Evolutionary conservation across 352 stramenopile species (phyloP).

Genomic region (Pythium phragmitis): DNA sequence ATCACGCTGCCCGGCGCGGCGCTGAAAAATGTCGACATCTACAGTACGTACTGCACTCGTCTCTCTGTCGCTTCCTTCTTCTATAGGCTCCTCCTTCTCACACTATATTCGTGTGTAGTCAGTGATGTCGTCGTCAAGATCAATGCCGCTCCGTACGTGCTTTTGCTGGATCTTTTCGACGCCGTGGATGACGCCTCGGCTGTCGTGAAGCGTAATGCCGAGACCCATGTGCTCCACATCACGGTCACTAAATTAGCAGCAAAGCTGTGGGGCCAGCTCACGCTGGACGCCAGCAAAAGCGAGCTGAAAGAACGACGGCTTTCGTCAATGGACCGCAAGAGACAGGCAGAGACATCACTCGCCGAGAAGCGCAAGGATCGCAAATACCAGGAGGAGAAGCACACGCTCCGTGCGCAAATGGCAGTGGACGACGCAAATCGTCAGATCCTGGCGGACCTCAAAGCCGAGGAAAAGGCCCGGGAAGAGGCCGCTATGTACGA

Average conservation of each 20-base stretch:
- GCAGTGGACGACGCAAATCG: slow-evolving; percentile 73
- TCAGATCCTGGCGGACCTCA: slow-evolving; percentile 69
- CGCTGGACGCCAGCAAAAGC: slow-evolving; percentile 37
- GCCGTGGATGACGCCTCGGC: slow-evolving; percentile 50
- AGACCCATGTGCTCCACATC: slow-evolving; percentile 45
- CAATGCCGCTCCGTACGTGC: slow-evolving; percentile 72
- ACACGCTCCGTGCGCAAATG: slow-evolving; percentile 79
- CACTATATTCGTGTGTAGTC: slow-evolving; percentile 31
- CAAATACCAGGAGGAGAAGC: slow-evolving; percentile 67
- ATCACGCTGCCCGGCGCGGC: slow-evolving; percentile 49
- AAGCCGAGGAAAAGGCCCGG: slow-evolving; percentile 70
- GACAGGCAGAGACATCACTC: slow-evolving; percentile 37
- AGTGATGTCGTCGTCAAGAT: slow-evolving; percentile 82
- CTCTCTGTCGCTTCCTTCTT: neutral
- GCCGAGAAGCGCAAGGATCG: slow-evolving; percentile 50
- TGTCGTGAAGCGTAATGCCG: slow-evolving; percentile 43
- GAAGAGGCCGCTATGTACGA: slow-evolving; percentile 81
- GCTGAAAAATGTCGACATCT: slow-evolving; percentile 61
- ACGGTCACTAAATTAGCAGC: slow-evolving; percentile 44
- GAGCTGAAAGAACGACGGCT: slow-evolving; percentile 41
- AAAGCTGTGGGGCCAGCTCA: slow-evolving; percentile 47
- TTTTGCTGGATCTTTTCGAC: slow-evolving; percentile 67
- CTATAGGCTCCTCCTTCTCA: neutral
- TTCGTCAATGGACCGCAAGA: slow-evolving; percentile 66
- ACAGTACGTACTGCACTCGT: slow-evolving; percentile 37